Percentiles rank a stretch among this genome's conserved stretches.
Conservation (phyloP, 164 flowering plant species). For the Santalum album region DNA sequence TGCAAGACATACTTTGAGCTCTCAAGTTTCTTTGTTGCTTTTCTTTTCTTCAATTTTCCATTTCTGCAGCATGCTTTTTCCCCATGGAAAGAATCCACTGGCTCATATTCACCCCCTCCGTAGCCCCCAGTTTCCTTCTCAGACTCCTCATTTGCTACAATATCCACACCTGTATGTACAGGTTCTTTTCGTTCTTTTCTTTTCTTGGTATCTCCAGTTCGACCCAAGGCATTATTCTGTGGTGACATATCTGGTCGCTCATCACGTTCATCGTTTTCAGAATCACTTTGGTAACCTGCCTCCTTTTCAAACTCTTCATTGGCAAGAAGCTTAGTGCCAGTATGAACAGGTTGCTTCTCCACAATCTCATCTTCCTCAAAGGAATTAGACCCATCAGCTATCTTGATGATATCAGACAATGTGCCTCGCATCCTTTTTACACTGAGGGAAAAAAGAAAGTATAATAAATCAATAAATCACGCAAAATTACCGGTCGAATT, state of each 20-base stretch:
- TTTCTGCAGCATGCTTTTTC: no score
- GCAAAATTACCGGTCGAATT: background rate
- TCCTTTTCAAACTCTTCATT: slow-evolving; percentile 62
- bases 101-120: slow-evolving; percentile 31
- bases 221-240: slow-evolving; percentile 13
- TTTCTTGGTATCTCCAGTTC: slow-evolving; percentile 34
- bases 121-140: slow-evolving; percentile 42
- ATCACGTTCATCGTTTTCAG: slow-evolving; percentile 32
- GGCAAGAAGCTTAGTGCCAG: slow-evolving; percentile 39
- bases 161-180: slow-evolving; percentile 25
- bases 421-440: slow-evolving; percentile 40
- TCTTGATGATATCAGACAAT: slow-evolving; percentile 6
- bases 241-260: slow-evolving; percentile 9
- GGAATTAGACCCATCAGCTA: slow-evolving; percentile 13
- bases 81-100: slow-evolving; percentile 4
- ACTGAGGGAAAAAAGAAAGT: slow-evolving; percentile 20
- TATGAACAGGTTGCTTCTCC: slow-evolving; percentile 26
- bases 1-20: slow-evolving; percentile 44
- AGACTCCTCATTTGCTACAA: slow-evolving; percentile 53
- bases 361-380: slow-evolving; percentile 21
- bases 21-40: slow-evolving; percentile 33
- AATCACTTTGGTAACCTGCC: slow-evolving; percentile 44
- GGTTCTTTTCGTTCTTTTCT: background rate
- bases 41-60: slow-evolving; percentile 20
- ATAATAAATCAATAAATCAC: no score